Base-by-base conservation (phyloP, 2,329 filamentous ascomycete species). In the Trichoderma guizhouense region DNA sequence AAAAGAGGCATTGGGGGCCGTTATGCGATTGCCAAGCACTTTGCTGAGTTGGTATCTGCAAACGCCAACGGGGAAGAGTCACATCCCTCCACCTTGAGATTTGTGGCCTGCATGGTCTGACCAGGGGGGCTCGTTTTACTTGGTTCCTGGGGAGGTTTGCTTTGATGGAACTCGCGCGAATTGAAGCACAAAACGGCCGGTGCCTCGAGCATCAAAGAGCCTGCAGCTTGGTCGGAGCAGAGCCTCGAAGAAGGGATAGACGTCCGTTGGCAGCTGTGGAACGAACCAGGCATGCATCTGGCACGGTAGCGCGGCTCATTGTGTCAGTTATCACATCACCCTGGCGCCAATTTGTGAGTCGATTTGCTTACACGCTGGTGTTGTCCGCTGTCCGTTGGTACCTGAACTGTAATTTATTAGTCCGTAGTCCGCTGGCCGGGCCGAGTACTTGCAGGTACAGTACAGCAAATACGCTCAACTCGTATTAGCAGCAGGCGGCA, bases 281-380 rank as follows among this genome's bases (percentile, higher is more conserved):
- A n/a, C 24, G 51, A 67, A 53, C 32, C 64, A 62, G 24, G 28
- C 39, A 61, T 36, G 57, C 66, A 18, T 21, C 30, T 58, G 66
- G 39, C 14, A 30, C 57, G 28, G 57, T 69, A 61, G 66, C 57
- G 66, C 57, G 39, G n/a, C 26, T 58, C 21, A 21, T 62, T 61
- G 28, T n/a, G 57, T 69, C 55, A 69, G 57, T 62, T 62, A 21
- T 69, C 66, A 62, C 57, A 69, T 62, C 47, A 51, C 30, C 66
- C 66, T 62, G 39, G 55, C 18, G 32, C 14, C n/a, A 34, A 11
- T 61, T 53, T 69, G 55, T 15, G 60, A 26, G 55, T 34, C 28
- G 64, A 15, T 47, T 64, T 51, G 24, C 39, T 47, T 47, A 58
- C 9, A 51, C 32, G 47, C n/a, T 51, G 47, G 30, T 18, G 18